Evolutionary conservation across 1,284 basidiomycete species (phyloP), one percentile per base, ranked within the genome.

Genomic region (Mycena citricolor): DNA sequence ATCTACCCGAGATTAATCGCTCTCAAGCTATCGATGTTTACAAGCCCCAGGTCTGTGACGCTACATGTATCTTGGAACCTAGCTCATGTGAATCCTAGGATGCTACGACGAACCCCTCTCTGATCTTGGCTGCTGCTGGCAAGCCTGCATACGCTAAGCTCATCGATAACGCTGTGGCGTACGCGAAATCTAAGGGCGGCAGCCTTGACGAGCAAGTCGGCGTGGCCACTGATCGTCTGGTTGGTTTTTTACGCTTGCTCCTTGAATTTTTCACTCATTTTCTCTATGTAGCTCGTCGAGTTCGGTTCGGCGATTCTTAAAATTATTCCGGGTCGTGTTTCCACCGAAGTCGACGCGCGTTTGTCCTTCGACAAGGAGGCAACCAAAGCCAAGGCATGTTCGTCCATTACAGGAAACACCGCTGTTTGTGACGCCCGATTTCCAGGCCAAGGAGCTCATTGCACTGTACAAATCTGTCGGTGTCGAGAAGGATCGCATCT

Each of bases 301-400:
- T 99, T 99, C 70, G 95, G 95, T 58, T 87, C 84, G 68, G 93
- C 90, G 74, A 98, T 99, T 65, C 79, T 99, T 48, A 76, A 79
- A 58, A 92, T 99, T 68, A 92, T 99, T 63, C 95, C 97, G 50
- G 97, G 95, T 54, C 90, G 95, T 69, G 95, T 99, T 57, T 99
- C 95, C 39, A 99, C 95, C 55, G 95, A 99, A 71, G 94, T 99
- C 57, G 95, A 99, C 68, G 95, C 97, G 48, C 84, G 88, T 56
- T 83, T 98, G 54, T 98, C 95, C 53, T 98, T 95, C 70, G 89
- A 98, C 76, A 97, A 91, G 72, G 83, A 88, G 67, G 90, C 65
- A 28, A 95, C 93, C 58, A 94, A 93, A 69, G 79, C 77, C 54
- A 97, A 95, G 83, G 83, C 77, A 52, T 45, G 54, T 47, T 26